Percentiles rank a stretch among this genome's conserved stretches.
phyloP scores from a whole-genome alignment of 176 grass and related monocot genomes.

The Dactylis glomerata region DNA sequence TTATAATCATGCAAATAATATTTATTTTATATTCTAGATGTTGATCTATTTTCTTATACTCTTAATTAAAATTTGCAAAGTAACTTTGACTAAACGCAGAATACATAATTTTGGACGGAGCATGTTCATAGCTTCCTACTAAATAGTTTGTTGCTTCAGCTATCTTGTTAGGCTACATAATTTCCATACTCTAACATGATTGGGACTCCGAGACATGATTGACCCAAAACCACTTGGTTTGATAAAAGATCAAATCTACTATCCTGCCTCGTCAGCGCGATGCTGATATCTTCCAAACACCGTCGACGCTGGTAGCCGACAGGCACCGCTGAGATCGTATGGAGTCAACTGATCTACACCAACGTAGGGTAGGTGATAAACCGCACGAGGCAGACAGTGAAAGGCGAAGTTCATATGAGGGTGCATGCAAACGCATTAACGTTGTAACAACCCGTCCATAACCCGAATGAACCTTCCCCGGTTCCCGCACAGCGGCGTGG shows the following conservation, averaged over 20 bases:
- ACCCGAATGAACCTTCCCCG: not conserved
- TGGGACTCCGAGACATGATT: not conserved
- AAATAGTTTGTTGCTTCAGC: not conserved
- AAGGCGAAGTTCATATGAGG: not conserved
- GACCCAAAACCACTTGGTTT: not conserved
- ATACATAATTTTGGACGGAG: too few relatives aligned
- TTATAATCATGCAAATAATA: too few relatives aligned
- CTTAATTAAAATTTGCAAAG: too few relatives aligned
- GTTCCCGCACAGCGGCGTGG: not conserved
- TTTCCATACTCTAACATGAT: not conserved
- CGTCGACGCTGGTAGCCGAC: slow-evolving; percentile 7
- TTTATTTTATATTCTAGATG: too few relatives aligned
- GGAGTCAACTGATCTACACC: not conserved
- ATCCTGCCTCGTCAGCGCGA: not conserved
- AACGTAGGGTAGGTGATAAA: not conserved
- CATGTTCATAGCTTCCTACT: not conserved
- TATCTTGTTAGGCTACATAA: not conserved
- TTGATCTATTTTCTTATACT: too few relatives aligned
- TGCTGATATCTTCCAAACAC: not conserved
- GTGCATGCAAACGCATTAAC: not conserved
- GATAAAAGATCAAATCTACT: not conserved
- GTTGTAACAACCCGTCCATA: not conserved
- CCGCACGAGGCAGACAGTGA: not conserved
- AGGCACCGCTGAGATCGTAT: not conserved
- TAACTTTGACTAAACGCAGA: too few relatives aligned